Percentiles rank a stretch among this genome's conserved stretches.
These are phyloP conservation scores for Adansonia grandidieri DNA, from an alignment of 441 rosid species.

Conservation along the genomic window DNA sequence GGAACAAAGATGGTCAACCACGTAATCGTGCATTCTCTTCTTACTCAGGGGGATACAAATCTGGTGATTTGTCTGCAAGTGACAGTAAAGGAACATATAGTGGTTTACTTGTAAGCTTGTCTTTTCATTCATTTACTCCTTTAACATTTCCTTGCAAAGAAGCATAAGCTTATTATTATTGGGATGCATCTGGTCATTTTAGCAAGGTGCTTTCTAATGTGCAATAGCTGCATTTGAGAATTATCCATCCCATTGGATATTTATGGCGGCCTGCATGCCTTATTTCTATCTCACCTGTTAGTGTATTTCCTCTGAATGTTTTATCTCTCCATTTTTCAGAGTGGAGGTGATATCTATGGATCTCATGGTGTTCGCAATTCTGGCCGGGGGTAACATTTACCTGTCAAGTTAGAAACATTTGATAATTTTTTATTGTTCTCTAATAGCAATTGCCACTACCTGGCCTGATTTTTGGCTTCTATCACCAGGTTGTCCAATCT, in stretches of 20 bases:
- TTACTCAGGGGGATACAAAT: constrained; percentile 36
- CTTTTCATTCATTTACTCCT: constrained; percentile 9
- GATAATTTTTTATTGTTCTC: not conserved
- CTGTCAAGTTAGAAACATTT: not conserved
- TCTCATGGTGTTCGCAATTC: constrained; percentile 25
- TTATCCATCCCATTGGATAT: not conserved
- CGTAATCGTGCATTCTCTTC: constrained; percentile 38
- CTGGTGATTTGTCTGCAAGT: constrained; percentile 28
- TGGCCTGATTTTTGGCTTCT: constrained; percentile 10
- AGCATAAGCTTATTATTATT: constrained; percentile 6
- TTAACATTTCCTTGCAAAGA: constrained; percentile 5
- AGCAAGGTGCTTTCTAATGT: constrained; percentile 10
- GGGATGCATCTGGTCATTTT: constrained; percentile 9
- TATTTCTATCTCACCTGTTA: not conserved
- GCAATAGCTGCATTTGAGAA: constrained; percentile 2
- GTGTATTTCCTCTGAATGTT: not conserved
- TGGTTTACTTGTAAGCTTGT: constrained; percentile 46
- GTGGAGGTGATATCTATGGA: constrained; percentile 23
- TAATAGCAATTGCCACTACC: not conserved
- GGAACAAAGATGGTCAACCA: constrained; percentile 51
- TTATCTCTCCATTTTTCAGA: constrained; percentile 11
- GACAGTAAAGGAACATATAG: constrained; percentile 24
- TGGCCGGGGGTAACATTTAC: constrained; percentile 25
- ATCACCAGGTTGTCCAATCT: constrained; percentile 21
- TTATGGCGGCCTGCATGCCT: constrained; percentile 8